Conservation (phyloP, 2,329 filamentous ascomycete genomes). For the Fusarium avenaceum region DNA sequence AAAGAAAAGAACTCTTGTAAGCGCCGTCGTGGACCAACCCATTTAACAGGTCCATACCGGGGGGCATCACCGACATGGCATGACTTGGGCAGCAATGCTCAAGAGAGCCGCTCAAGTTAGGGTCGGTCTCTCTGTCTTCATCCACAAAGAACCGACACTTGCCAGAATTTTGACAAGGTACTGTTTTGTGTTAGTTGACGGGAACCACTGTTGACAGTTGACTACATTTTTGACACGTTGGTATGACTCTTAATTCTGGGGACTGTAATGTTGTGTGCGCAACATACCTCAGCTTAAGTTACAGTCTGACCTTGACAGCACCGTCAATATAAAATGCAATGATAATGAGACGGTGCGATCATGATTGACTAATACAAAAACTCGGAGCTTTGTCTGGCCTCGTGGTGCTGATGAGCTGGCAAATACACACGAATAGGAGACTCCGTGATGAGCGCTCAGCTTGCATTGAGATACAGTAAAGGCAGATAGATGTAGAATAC, state of each 20-base stretch:
- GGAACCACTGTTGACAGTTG: slow-evolving; percentile 5
- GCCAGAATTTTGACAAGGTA: slow-evolving; percentile 10
- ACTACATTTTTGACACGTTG: slow-evolving; percentile 36
- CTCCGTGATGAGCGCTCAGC: slow-evolving; percentile 1
- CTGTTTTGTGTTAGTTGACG: slow-evolving; percentile 29
- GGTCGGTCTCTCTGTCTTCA: slow-evolving; percentile 12
- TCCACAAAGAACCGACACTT: slow-evolving; percentile 29
- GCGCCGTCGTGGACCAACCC: slow-evolving; percentile 40
- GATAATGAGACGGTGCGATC: slow-evolving; percentile 10
- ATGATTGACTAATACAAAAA: slow-evolving; percentile 4
- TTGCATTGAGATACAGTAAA: slow-evolving; percentile 10
- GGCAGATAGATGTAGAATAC: slow-evolving; percentile 1
- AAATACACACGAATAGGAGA: slow-evolving; percentile 28
- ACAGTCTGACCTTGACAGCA: neutral
- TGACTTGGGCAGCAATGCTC: slow-evolving; percentile 42
- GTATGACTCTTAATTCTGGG: slow-evolving; percentile 36
- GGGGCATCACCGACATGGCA: slow-evolving; percentile 38
- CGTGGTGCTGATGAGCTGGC: slow-evolving; percentile 35
- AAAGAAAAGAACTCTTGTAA: slow-evolving; percentile 23
- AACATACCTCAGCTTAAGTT: neutral
- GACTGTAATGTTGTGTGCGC: slow-evolving; percentile 4
- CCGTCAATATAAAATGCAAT: slow-evolving; percentile 4
- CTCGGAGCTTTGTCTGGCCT: slow-evolving; percentile 23
- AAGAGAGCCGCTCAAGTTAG: slow-evolving; percentile 11
- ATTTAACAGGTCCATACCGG: slow-evolving; percentile 22